Evolutionary conservation across 257 asterid species (phyloP).

Genomic region (Handroanthus guayacan): DNA sequence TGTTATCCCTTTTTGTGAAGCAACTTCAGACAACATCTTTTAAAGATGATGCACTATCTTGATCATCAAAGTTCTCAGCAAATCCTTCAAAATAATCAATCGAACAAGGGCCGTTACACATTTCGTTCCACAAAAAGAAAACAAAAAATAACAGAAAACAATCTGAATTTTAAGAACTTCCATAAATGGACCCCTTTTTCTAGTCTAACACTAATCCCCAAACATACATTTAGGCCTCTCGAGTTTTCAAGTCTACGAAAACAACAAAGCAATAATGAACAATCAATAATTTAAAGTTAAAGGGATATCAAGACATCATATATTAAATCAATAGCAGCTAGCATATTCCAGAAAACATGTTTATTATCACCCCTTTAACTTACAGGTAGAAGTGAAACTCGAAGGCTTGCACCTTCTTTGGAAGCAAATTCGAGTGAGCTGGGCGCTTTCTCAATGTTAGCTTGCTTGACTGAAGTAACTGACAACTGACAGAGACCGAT

Average conservation of each 20-base stretch:
- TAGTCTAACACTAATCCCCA: too few relatives aligned
- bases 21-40: conserved; percentile 51
- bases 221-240: too few relatives aligned
- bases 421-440: conserved; percentile 43
- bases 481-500: conserved; percentile 54
- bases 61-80: conserved; percentile 43
- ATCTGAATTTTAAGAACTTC: too few relatives aligned
- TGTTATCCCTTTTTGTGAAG: conserved; percentile 41
- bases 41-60: conserved; percentile 37
- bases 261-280: too few relatives aligned
- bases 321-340: too few relatives aligned
- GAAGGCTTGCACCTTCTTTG: conserved; percentile 46
- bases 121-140: conserved; percentile 39
- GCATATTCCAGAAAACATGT: too few relatives aligned
- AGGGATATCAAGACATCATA: too few relatives aligned
- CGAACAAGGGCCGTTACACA: conserved; percentile 60
- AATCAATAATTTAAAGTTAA: too few relatives aligned
- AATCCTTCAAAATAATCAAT: conserved; percentile 36
- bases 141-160: too few relatives aligned
- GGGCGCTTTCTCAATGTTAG: conserved; percentile 38
- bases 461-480: conserved; percentile 43
- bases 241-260: too few relatives aligned
- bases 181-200: too few relatives aligned
- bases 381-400: conserved; percentile 54
- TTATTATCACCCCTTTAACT: conserved; percentile 37